These are phyloP conservation scores for Cryptococcus floricola DNA, from an alignment of 1,284 basidiomycete species.

Conservation along the genomic window DNA sequence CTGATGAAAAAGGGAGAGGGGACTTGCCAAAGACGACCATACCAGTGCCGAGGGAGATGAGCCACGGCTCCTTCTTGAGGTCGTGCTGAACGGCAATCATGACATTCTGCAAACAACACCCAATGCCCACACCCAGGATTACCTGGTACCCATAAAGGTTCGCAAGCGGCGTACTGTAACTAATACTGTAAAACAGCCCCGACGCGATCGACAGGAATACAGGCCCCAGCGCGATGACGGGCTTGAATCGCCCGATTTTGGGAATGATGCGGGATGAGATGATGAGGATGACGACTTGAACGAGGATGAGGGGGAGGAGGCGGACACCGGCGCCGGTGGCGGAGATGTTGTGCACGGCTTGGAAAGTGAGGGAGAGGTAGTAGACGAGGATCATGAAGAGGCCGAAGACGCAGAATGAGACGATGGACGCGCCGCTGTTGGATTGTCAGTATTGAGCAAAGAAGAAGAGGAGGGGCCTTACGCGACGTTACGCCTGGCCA, in stretches of 20 bases:
- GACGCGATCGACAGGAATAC: slow-evolving; percentile 33
- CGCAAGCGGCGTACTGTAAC: slow-evolving; percentile 22
- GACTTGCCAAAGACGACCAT: slow-evolving; percentile 32
- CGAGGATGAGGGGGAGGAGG: slow-evolving; percentile 44
- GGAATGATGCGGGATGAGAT: slow-evolving; percentile 39
- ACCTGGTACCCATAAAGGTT: slow-evolving; percentile 44
- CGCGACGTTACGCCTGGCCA: slow-evolving; percentile 42
- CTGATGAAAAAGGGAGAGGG: background rate
- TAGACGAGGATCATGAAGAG: slow-evolving; percentile 45
- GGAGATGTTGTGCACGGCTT: slow-evolving; percentile 43
- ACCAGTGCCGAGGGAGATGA: slow-evolving; percentile 40
- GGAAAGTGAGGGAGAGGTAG: slow-evolving; percentile 40
- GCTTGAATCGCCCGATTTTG: slow-evolving; percentile 40
- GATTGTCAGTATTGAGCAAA: background rate
- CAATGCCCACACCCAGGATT: slow-evolving; percentile 44
- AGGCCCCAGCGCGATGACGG: slow-evolving; percentile 41
- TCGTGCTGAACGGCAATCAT: slow-evolving; percentile 47
- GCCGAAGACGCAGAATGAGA: slow-evolving; percentile 34
- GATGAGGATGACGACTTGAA: slow-evolving; percentile 45
- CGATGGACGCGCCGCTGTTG: slow-evolving; percentile 25
- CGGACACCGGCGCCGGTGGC: slow-evolving; percentile 46
- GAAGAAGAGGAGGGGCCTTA: slow-evolving; percentile 18
- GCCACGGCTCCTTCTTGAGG: slow-evolving; percentile 34
- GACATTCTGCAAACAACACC: slow-evolving; percentile 38
- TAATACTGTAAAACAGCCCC: slow-evolving; percentile 43